A percentile compares a stretch with the other conserved stretches of the same genome.
phyloP scores from a whole-genome alignment of 148 eudicot species.

The Rhododendron henanense region DNA sequence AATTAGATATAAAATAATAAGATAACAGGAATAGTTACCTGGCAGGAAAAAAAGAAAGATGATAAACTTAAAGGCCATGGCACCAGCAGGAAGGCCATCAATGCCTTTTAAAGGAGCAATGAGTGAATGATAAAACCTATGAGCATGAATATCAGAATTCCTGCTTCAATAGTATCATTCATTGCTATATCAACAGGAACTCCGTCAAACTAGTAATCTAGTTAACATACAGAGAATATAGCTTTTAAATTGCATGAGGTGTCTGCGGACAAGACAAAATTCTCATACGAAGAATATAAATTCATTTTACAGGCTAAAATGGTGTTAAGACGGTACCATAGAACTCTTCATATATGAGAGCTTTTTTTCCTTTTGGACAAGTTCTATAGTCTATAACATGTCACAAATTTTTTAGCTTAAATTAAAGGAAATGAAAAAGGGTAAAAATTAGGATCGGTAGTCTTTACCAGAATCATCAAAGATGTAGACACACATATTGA shows the following conservation, averaged over 20 bases:
- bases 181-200: not conserved
- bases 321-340: not conserved
- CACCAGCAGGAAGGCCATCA: not conserved
- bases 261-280: not conserved
- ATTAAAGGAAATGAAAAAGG: not conserved
- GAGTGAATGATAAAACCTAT: not conserved
- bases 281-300: not conserved
- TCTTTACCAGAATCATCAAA: slow-evolving; percentile 74
- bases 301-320: not conserved
- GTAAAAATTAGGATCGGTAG: slow-evolving; percentile 2
- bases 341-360: not conserved
- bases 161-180: not conserved
- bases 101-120: not conserved
- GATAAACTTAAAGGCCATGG: slow-evolving; percentile 1
- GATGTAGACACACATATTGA: slow-evolving; percentile 60
- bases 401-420: not conserved
- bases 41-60: not conserved
- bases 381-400: not conserved
- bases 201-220: not conserved
- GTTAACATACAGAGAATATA: not conserved
- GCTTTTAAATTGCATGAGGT: not conserved
- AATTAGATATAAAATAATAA: slow-evolving; percentile 10
- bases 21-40: not conserved
- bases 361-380: not conserved
- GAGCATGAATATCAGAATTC: not conserved